These are phyloP conservation scores for Plantago rigida DNA, from an alignment of 305 asterid species.

Conservation along the genomic window DNA sequence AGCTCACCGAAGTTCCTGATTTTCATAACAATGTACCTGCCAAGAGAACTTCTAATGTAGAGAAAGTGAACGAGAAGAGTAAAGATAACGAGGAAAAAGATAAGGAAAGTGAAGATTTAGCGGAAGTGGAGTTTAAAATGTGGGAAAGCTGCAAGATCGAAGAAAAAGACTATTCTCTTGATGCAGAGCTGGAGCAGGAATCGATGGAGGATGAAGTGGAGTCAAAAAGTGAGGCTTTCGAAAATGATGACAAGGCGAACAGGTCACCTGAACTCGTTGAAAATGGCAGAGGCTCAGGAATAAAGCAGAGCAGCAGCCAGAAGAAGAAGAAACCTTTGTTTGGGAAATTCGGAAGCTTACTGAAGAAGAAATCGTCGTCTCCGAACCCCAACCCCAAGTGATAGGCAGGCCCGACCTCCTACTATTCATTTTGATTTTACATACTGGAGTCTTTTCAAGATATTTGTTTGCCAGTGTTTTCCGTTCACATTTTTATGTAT, in stretches of 20 bases:
- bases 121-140: slow-evolving; percentile 66
- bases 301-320: slow-evolving; percentile 43
- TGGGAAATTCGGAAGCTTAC: slow-evolving; percentile 69
- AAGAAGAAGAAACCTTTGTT: slow-evolving; percentile 27
- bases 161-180: slow-evolving; percentile 67
- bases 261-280: slow-evolving; percentile 47
- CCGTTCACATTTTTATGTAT: slow-evolving; percentile 13
- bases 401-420: slow-evolving; percentile 4
- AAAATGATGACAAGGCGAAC: slow-evolving; percentile 44
- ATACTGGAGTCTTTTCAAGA: slow-evolving; percentile 34
- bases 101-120: slow-evolving; percentile 42
- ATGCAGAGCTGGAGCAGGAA: slow-evolving; percentile 56
- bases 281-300: slow-evolving; percentile 40
- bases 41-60: slow-evolving; percentile 29
- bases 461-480: slow-evolving; percentile 34
- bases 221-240: slow-evolving; percentile 50
- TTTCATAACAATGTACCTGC: slow-evolving; percentile 28
- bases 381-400: slow-evolving; percentile 46
- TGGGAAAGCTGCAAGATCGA: slow-evolving; percentile 93
- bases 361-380: slow-evolving; percentile 63
- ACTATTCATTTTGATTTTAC: slow-evolving; percentile 21
- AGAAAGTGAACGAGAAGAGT: slow-evolving; percentile 32
- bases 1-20: slow-evolving; percentile 29
- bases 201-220: slow-evolving; percentile 63
- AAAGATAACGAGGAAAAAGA: slow-evolving; percentile 32